A percentile compares a stretch with the other conserved stretches of the same genome.
These are phyloP conservation scores for Crithidia sp. DNA, from an alignment of 208 protist genomes.

Conservation along the genomic window DNA sequence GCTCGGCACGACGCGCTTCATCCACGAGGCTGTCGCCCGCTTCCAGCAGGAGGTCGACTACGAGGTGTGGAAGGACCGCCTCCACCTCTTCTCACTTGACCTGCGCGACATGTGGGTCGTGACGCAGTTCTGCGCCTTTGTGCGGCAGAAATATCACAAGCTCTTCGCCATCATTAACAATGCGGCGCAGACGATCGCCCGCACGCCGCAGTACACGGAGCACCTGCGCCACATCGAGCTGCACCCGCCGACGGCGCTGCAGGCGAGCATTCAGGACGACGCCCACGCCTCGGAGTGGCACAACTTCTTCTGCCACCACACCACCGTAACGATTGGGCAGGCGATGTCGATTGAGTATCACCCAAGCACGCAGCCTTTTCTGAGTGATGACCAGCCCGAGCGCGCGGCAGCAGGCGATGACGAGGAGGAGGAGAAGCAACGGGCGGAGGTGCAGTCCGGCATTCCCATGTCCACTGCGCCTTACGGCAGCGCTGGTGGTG, in stretches of 20 bases:
- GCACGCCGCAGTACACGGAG: slow-evolving; percentile 93
- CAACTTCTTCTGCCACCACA: slow-evolving; percentile 79
- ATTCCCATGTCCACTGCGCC: neutral
- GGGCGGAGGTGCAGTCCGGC: slow-evolving; percentile 4
- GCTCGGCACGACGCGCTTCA: slow-evolving; percentile 93
- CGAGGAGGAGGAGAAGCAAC: neutral
- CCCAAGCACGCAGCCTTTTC: slow-evolving; percentile 56
- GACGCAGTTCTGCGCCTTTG: slow-evolving; percentile 93
- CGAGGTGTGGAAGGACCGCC: slow-evolving; percentile 84
- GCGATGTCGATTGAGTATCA: slow-evolving; percentile 66
- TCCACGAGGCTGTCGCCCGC: slow-evolving; percentile 81
- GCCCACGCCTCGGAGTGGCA: slow-evolving; percentile 68
- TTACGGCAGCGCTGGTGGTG: neutral
- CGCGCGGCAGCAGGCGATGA: slow-evolving; percentile 1
- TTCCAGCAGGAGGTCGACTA: slow-evolving; percentile 92
- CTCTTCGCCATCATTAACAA: slow-evolving; percentile 97
- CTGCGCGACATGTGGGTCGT: slow-evolving; percentile 94
- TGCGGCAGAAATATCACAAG: slow-evolving; percentile 61
- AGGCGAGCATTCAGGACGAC: slow-evolving; percentile 51
- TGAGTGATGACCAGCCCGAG: slow-evolving; percentile 16
- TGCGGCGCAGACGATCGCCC: slow-evolving; percentile 96
- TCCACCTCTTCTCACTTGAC: slow-evolving; percentile 95
- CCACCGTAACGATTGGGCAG: slow-evolving; percentile 78
- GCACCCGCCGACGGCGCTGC: slow-evolving; percentile 50
- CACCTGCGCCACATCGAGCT: slow-evolving; percentile 80